Evolutionary conservation across 2,329 filamentous ascomycete species (phyloP).

Genomic region (Trichoderma lentiforme): DNA sequence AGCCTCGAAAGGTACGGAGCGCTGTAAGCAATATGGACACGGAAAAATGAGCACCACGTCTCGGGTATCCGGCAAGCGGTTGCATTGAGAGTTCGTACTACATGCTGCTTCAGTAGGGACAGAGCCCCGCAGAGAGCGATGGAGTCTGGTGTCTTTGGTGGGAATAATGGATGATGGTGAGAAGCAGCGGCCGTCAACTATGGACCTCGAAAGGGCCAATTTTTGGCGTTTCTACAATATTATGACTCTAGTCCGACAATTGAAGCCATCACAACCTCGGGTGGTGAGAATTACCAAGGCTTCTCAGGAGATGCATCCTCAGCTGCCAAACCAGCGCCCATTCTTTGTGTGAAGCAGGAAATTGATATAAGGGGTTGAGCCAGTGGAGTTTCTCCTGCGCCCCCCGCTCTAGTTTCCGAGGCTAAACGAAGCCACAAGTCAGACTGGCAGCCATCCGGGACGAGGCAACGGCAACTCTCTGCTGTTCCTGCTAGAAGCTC

Average conservation of each 20-base stretch:
- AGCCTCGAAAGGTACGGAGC: background rate
- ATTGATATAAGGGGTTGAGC: slow-evolving; percentile 5
- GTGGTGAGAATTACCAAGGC: background rate
- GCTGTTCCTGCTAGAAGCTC: background rate
- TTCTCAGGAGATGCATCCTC: background rate
- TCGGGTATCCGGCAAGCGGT: slow-evolving; percentile 8
- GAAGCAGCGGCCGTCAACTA: background rate
- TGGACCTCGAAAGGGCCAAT: background rate
- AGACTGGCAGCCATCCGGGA: background rate
- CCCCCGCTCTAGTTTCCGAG: background rate
- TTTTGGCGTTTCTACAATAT: background rate
- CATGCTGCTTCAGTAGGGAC: background rate
- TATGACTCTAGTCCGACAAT: background rate
- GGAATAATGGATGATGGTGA: background rate
- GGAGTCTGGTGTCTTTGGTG: background rate
- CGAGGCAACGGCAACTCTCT: background rate
- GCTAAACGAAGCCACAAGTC: background rate
- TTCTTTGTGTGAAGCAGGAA: background rate
- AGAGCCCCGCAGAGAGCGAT: background rate
- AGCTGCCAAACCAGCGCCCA: background rate
- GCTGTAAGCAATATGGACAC: slow-evolving; percentile 1
- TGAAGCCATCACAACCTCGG: background rate
- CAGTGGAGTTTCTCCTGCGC: slow-evolving; percentile 7
- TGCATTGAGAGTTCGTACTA: background rate
- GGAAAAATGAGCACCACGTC: background rate